Conservation (phyloP, 495 filamentous ascomycete species). For the Amphirosellinia nigrospora region DNA sequence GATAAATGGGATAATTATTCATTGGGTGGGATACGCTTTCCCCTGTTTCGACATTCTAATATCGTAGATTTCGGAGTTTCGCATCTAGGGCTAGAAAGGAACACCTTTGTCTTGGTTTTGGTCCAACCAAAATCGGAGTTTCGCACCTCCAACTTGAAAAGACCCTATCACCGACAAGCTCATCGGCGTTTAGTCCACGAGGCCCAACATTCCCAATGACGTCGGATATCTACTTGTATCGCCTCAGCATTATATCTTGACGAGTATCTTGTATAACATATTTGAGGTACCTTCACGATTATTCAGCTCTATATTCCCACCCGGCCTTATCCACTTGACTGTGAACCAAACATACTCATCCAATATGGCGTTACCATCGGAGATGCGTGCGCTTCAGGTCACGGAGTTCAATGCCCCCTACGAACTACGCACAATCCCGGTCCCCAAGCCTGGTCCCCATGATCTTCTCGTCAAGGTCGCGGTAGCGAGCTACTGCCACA, state of each 20-base stretch:
- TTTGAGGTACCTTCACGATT: background rate
- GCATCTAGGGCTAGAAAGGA: background rate
- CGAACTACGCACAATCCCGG: slow-evolving; percentile 52
- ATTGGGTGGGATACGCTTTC: background rate
- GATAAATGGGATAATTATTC: background rate
- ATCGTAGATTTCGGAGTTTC: background rate
- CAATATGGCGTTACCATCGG: slow-evolving; percentile 27
- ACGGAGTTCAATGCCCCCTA: slow-evolving; percentile 58
- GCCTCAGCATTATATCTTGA: background rate
- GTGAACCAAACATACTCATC: background rate
- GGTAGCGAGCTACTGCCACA: slow-evolving; percentile 66
- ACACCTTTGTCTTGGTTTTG: background rate
- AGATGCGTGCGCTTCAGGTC: slow-evolving; percentile 38
- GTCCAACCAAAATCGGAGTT: background rate
- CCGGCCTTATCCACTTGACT: background rate
- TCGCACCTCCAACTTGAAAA: background rate
- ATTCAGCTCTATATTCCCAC: background rate
- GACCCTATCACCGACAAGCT: background rate
- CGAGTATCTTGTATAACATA: background rate
- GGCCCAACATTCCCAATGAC: background rate
- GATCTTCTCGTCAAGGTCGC: slow-evolving; percentile 65
- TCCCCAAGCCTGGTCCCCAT: slow-evolving; percentile 52
- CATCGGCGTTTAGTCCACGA: slow-evolving; percentile 3
- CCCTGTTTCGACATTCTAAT: background rate
- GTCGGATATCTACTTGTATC: background rate